A percentile compares a stretch with the other conserved stretches of the same genome.
Evolutionary conservation across 1,284 basidiomycete genomes (phyloP).

Genomic region (Wallemia ichthyophaga): DNA sequence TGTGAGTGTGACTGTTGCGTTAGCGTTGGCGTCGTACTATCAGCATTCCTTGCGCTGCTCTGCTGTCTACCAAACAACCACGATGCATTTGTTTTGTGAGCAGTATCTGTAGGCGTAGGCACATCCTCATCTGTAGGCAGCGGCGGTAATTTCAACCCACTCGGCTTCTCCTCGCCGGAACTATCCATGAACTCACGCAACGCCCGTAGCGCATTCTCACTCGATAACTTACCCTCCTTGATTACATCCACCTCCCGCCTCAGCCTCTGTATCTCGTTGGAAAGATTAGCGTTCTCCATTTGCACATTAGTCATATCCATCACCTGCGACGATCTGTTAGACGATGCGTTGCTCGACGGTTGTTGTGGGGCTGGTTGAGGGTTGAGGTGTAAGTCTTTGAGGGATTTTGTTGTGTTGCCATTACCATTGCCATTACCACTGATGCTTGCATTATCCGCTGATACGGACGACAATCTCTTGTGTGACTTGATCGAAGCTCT

Average conservation of each 20-base stretch:
- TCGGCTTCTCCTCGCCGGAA: background rate
- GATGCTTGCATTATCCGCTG: background rate
- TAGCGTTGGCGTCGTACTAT: no score
- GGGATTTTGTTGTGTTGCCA: no score
- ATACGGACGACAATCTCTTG: background rate
- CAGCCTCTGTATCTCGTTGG: background rate
- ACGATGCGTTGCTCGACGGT: no score
- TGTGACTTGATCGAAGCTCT: background rate
- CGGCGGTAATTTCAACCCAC: background rate
- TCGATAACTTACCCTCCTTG: constrained; percentile 1
- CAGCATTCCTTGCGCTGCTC: no score
- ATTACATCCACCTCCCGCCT: constrained; percentile 1
- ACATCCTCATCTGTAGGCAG: background rate
- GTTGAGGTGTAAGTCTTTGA: background rate
- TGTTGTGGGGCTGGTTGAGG: background rate
- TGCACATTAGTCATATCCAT: constrained; percentile 2
- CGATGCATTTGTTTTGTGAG: background rate
- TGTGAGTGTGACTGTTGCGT: no score
- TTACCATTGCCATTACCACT: no score
- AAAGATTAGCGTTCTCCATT: constrained; percentile 3
- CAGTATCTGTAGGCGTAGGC: background rate
- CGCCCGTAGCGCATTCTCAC: background rate
- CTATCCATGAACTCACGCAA: background rate
- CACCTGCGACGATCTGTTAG: background rate
- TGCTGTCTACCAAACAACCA: background rate